A percentile compares a stretch with the other conserved stretches of the same genome.
phyloP scores from a whole-genome alignment of 768 basidiomycete species.

The Tricholoma furcatifolium region DNA sequence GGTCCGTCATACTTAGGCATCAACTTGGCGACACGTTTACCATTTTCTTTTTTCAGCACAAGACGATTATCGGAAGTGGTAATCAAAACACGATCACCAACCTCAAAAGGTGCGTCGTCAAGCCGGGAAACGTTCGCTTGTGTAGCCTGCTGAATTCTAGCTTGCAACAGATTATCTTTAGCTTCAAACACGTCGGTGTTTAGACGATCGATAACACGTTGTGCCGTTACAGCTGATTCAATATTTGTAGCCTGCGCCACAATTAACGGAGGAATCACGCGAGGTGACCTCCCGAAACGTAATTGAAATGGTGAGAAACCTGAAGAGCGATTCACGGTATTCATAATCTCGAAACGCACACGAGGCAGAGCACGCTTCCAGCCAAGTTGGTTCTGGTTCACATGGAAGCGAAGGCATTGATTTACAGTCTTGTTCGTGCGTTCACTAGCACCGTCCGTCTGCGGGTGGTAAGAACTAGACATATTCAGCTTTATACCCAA shows the following conservation, averaged over 20 bases:
- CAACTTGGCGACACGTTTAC: slow-evolving; percentile 33
- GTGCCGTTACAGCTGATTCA: not conserved
- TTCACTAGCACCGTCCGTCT: slow-evolving; percentile 33
- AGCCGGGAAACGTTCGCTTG: slow-evolving; percentile 13
- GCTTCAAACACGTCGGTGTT: not conserved
- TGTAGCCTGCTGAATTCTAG: slow-evolving; percentile 22
- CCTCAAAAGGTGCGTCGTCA: not conserved
- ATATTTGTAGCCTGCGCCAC: not conserved
- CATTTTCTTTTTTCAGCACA: slow-evolving; percentile 20
- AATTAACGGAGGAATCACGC: slow-evolving; percentile 21
- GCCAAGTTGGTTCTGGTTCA: slow-evolving; percentile 25
- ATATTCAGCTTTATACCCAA: slow-evolving; percentile 26
- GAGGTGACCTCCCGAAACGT: slow-evolving; percentile 17
- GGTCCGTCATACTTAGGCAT: slow-evolving; percentile 34
- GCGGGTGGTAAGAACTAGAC: slow-evolving; percentile 33
- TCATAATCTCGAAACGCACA: slow-evolving; percentile 30
- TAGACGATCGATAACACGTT: not conserved
- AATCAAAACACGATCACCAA: slow-evolving; percentile 27
- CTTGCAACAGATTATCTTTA: slow-evolving; percentile 15
- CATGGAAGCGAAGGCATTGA: slow-evolving; percentile 22
- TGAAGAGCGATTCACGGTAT: slow-evolving; percentile 23
- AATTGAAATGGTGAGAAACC: slow-evolving; percentile 28
- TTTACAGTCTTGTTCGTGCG: slow-evolving; percentile 25
- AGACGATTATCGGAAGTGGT: slow-evolving; percentile 21
- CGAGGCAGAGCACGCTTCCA: slow-evolving; percentile 25